Evolutionary conservation across 768 basidiomycete species (phyloP).

Genomic region (Lactifluus hygrophoroides): DNA sequence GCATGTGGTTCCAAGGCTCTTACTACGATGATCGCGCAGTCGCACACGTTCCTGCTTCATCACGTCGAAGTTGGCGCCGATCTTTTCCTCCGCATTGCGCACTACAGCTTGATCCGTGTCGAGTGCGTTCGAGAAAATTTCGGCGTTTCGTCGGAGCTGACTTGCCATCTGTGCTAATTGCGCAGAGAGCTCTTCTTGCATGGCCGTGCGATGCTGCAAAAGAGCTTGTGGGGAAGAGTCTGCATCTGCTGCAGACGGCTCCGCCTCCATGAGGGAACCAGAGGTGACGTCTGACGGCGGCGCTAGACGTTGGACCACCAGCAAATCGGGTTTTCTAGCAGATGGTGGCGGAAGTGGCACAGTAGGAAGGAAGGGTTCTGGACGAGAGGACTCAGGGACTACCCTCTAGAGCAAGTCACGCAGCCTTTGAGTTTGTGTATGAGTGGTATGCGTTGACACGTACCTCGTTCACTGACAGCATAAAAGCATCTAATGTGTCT

Average conservation of each 20-base stretch:
- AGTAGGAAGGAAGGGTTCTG: conserved; percentile 43
- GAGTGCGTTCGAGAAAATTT: conserved; percentile 66
- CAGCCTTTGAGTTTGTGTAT: background rate
- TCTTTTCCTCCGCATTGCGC: conserved; percentile 54
- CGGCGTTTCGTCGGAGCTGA: conserved; percentile 76
- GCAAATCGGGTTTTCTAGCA: background rate
- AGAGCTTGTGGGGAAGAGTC: conserved; percentile 9
- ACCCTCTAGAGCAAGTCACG: conserved; percentile 32
- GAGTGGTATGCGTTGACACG: background rate
- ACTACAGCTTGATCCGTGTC: conserved; percentile 68
- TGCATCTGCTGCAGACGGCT: background rate
- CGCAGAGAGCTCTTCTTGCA: conserved; percentile 66
- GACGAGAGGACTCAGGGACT: conserved; percentile 33
- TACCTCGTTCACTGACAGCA: conserved; percentile 49
- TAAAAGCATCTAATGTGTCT: conserved; percentile 44
- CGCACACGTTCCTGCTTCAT: conserved; percentile 58
- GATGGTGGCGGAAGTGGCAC: conserved; percentile 38
- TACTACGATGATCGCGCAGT: conserved; percentile 37
- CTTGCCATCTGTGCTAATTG: conserved; percentile 81
- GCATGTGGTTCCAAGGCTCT: conserved; percentile 47
- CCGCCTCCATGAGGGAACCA: background rate
- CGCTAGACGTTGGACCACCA: background rate
- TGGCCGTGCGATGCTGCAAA: conserved; percentile 23
- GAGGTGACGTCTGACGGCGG: conserved; percentile 11
- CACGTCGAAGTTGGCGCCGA: conserved; percentile 62